Base-by-base conservation (phyloP, 805 yeast species). In the Limtongia smithiae region DNA sequence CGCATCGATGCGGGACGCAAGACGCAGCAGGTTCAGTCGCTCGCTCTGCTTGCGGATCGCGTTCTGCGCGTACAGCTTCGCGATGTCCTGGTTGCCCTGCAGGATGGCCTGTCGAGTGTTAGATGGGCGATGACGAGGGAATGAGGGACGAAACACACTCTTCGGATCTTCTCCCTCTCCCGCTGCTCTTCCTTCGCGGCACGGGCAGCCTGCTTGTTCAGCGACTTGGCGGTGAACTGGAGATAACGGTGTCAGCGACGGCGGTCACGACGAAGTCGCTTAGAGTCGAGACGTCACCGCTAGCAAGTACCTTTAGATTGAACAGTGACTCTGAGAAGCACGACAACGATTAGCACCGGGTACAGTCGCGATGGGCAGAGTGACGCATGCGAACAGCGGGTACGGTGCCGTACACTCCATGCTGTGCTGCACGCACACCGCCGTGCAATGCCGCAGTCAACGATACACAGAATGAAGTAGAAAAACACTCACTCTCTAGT, bases 11-110 rank as follows among this genome's bases (percentile, higher is more conserved):
- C 97, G 71, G 0, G 96, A 86, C 0, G 96, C 84, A 50, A 93
- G 72, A 58, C 91, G 75, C 45, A 93, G 71, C 46, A 93, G 69
- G 63, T 85, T 91, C 45, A 91, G 73, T 55, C 91, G 73, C 67
- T 93, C 99, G 61, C 85, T 85, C 39, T 85, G 76, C 67, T 93
- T 93, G 43, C 99, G 77, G 37, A 94, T 88, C 33, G 97, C 96
- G 68, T 90, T 93, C 58, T 90, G 95, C 0, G 98, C 98, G 62
- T 93, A 91, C 38, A 93, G 76, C 64, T 81, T 84, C 0, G 97
- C 97, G 53, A 93, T 89, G 64, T 93, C 98, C 60, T 82, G 84
- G 65, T 84, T 83, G 15, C 95, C 96, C 59, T 83, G 88, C 41
- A 74, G 73, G 71, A 88, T 73, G 1, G 96, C 95, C 74, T 62